A percentile compares a stretch with the other conserved stretches of the same genome.
Conservation (phyloP, 208 protist species). For the Acanthamoeba castellanii region DNA sequence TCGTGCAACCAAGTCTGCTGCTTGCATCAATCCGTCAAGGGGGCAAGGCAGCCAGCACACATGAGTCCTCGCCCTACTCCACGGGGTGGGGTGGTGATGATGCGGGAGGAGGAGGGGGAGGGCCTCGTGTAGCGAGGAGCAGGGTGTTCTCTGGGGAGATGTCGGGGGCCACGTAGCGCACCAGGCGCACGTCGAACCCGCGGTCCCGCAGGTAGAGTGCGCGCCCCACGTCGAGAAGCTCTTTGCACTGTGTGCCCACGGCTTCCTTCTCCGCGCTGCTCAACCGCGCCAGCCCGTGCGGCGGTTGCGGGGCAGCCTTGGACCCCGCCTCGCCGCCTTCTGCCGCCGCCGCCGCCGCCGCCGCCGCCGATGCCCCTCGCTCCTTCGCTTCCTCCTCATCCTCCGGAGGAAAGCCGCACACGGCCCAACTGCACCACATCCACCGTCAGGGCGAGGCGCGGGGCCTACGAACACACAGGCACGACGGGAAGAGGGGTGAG, state of each 20-base stretch:
- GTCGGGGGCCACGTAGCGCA: neutral
- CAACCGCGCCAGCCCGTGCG: neutral
- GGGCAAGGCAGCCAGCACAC: too few species aligned
- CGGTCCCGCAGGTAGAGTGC: neutral
- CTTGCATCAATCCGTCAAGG: too few species aligned
- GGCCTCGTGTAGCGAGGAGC: neutral
- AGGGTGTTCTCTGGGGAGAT: conserved; percentile 33
- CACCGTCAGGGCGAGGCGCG: too few species aligned
- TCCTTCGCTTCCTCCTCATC: neutral
- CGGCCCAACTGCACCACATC: neutral
- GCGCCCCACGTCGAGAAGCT: conserved; percentile 25
- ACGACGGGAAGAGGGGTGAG: neutral
- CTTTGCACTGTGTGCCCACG: conserved; percentile 11
- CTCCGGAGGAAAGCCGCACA: neutral
- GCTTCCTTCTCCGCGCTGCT: conserved; percentile 1
- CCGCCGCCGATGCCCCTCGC: neutral
- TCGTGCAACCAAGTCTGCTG: too few species aligned
- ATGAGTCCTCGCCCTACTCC: too few species aligned
- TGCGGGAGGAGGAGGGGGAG: too few species aligned
- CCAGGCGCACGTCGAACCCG: neutral
- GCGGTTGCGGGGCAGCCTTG: too few species aligned
- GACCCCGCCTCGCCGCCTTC: neutral
- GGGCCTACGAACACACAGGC: neutral
- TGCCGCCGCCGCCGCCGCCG: neutral
- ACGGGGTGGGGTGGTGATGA: too few species aligned